Conservation (phyloP, 1,284 basidiomycete species). For the Pyrrhoderma noxium region DNA sequence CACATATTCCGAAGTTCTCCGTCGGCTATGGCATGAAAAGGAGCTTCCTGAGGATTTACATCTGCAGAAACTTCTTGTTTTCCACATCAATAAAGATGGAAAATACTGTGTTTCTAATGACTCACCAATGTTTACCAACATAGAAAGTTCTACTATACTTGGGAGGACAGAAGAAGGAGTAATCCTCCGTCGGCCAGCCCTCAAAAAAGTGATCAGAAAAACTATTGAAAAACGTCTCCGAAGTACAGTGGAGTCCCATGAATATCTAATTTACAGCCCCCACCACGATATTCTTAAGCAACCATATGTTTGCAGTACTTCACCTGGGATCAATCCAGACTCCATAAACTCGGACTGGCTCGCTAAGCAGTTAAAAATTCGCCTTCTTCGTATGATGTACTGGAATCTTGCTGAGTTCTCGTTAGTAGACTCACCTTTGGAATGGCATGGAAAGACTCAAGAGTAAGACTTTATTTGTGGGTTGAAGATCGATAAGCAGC, state of each 20-base stretch:
- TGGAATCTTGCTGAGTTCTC: not conserved
- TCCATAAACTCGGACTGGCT: not conserved
- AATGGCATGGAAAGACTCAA: too few species aligned
- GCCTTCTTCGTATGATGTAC: not conserved
- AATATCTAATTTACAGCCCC: too few species aligned
- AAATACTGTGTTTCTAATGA: constrained; percentile 1
- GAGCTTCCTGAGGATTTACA: not conserved
- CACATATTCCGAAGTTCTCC: constrained; percentile 8
- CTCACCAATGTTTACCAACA: not conserved
- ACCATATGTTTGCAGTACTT: too few species aligned
- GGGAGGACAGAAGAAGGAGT: not conserved
- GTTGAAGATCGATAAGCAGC: too few species aligned
- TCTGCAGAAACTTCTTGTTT: constrained; percentile 12
- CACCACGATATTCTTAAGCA: too few species aligned
- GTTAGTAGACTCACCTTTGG: not conserved
- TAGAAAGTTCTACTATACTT: not conserved
- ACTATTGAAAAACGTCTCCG: not conserved
- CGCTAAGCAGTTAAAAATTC: not conserved
- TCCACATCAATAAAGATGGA: not conserved
- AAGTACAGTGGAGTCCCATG: not conserved
- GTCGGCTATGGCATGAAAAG: not conserved
- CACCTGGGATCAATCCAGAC: too few species aligned
- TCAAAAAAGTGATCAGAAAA: not conserved
- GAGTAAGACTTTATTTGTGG: too few species aligned
- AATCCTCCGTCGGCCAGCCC: not conserved